phyloP scores from a whole-genome alignment of 768 basidiomycete species.

The Filobasidium floriforme region DNA sequence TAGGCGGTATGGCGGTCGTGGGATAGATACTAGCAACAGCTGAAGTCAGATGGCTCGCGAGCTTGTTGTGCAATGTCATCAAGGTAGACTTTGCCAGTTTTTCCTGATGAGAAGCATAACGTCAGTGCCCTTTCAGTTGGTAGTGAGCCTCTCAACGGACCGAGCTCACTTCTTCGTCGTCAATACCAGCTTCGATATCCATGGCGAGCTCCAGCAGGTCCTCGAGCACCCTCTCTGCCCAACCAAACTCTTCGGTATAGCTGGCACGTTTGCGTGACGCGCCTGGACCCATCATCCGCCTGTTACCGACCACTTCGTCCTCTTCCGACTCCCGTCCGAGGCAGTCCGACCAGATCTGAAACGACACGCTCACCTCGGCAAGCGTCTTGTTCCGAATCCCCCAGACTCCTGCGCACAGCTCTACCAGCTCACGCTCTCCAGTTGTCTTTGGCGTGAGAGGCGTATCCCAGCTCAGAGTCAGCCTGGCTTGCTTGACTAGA shows the following conservation, averaged over 20 bases:
- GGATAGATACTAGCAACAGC: slow-evolving; percentile 32
- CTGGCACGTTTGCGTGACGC: background rate
- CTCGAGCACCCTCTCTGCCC: slow-evolving; percentile 28
- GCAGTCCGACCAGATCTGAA: slow-evolving; percentile 29
- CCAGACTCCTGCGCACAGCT: slow-evolving; percentile 39
- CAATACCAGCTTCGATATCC: slow-evolving; percentile 18
- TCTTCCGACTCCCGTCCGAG: slow-evolving; percentile 2
- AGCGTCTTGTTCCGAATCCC: slow-evolving; percentile 29
- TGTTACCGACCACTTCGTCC: slow-evolving; percentile 14
- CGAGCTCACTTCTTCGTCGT: slow-evolving; percentile 8
- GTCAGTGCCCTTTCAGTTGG: background rate
- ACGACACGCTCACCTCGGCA: slow-evolving; percentile 32
- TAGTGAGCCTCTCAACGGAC: background rate
- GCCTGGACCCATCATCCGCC: background rate
- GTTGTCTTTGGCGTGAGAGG: background rate
- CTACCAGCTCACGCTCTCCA: slow-evolving; percentile 31
- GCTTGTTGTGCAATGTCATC: slow-evolving; percentile 3
- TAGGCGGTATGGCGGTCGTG: slow-evolving; percentile 24
- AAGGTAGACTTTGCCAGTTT: slow-evolving; percentile 10
- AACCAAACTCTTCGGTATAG: slow-evolving; percentile 9
- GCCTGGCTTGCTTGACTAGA: slow-evolving; percentile 8
- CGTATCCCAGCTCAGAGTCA: slow-evolving; percentile 8
- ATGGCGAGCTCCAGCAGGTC: slow-evolving; percentile 28
- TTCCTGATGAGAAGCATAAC: background rate
- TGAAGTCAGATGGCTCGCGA: background rate